phyloP scores from a whole-genome alignment of 495 filamentous ascomycete genomes.

The Astrocystis sublimbata region DNA sequence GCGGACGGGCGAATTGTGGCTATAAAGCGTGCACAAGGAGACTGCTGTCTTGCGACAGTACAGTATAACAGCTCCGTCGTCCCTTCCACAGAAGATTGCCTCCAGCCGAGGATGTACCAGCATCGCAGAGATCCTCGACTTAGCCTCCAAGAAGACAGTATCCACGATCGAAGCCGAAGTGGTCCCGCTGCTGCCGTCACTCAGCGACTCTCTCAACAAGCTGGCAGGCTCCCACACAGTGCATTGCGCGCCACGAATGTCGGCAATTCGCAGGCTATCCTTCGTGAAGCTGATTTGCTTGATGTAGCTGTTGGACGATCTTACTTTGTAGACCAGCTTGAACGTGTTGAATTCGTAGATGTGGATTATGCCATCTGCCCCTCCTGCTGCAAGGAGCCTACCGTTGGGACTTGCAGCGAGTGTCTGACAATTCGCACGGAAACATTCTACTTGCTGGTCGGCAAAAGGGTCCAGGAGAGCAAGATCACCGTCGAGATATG shows the following conservation, averaged over 20 bases:
- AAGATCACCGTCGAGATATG: constrained; percentile 14
- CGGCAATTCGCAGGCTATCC: constrained; percentile 32
- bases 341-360: constrained; percentile 34
- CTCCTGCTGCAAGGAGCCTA: constrained; percentile 23
- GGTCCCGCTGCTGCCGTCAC: not conserved
- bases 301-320: constrained; percentile 15
- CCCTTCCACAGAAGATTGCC: not conserved
- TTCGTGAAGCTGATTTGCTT: constrained; percentile 26
- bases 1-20: not conserved
- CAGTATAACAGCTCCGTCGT: not conserved
- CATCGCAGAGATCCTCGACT: not conserved
- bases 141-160: not conserved
- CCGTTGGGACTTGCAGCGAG: constrained; percentile 31
- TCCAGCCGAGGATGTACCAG: not conserved
- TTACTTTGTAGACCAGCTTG: constrained; percentile 26
- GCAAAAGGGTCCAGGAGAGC: not conserved
- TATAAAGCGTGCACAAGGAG: not conserved
- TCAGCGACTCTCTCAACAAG: not conserved
- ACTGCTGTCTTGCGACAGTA: not conserved
- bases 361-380: constrained; percentile 23
- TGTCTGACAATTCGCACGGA: not conserved
- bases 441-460: not conserved
- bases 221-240: constrained; percentile 37
- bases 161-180: not conserved
- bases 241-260: constrained; percentile 29